Base-by-base conservation (phyloP, 2,329 filamentous ascomycete species). In the Fusarium anguioides region DNA sequence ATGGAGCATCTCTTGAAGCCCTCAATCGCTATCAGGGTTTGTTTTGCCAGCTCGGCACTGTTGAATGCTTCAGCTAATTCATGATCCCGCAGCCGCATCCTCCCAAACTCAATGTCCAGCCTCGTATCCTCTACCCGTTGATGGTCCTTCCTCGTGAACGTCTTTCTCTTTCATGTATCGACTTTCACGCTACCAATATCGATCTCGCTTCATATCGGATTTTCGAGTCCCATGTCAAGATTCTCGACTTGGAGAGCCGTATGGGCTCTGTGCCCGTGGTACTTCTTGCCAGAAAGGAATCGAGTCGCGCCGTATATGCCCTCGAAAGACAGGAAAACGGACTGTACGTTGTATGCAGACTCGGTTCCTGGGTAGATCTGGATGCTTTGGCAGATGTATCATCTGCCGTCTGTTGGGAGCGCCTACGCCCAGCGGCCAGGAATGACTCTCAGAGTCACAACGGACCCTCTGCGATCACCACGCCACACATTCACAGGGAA, bases 301-400 rank as follows among this genome's bases (percentile, higher is more conserved):
- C 82, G 24, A 84, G 82, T 61, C 81, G 82, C 55, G 81, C 80
- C 33, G 65, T 86, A 0, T 91, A 87, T 74, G 89, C 84, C 14
- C 79, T 92, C n/a, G 91, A 94, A 78, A 83, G 87, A 23, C 87
- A 91, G 33, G 80, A 82, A 17, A 77, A 80, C 44, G 84, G 84
- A 1, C 80, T 90, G 5, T 94, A 92, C 75, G 86, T 87, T 12
- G 75, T 93, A 24, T 94, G 89, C 76, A 89, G 86, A 70, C 80
- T 96, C 40, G 89, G 87, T 3, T 77, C 81, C 20, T 92, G 90
- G 89, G 83, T 91, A 21, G 85, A 89, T 62, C 74, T 90, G 49
- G 81, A 84, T 33, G 78, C 82, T 8, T 79, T 94, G 26, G 78
- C 78, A 23, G 74, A 76, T 12, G 76, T 81, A 36, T 86, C 87